Conservation (phyloP, 2,329 filamentous ascomycete genomes). For the Calonectria pauciramosa region DNA sequence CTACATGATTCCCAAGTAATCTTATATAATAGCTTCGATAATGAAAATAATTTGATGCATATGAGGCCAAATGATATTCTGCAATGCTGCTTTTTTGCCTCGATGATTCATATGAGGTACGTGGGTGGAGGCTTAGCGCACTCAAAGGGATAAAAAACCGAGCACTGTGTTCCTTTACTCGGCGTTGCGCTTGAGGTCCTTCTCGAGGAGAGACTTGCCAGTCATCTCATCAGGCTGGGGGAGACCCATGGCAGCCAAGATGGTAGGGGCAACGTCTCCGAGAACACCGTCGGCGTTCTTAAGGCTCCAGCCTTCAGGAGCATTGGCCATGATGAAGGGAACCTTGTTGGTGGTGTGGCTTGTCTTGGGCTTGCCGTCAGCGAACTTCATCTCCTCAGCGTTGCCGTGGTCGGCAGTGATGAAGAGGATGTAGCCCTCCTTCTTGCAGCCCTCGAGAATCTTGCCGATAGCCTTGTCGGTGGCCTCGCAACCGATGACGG, state of each 20-base stretch:
- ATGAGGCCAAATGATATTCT: no score
- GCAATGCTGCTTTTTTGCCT: no score
- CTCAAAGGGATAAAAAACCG: not conserved
- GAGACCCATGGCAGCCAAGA: constrained; percentile 92
- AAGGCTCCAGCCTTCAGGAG: constrained; percentile 88
- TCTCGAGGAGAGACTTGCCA: constrained; percentile 85
- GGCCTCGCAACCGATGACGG: constrained; percentile 84
- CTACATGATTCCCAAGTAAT: no score
- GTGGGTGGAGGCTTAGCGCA: no score
- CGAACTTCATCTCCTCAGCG: constrained; percentile 98
- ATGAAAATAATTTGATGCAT: no score
- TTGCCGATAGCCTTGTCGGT: constrained; percentile 95
- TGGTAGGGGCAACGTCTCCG: constrained; percentile 95
- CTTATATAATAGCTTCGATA: no score
- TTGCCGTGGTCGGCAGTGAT: constrained; percentile 98
- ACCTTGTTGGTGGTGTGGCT: constrained; percentile 98
- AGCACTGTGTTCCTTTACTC: constrained; percentile 34
- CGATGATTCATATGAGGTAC: no score
- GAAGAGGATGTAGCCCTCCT: constrained; percentile 93
- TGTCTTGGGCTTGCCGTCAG: constrained; percentile 96
- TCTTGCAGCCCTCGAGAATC: constrained; percentile 94
- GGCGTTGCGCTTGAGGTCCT: constrained; percentile 64
- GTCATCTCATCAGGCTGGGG: constrained; percentile 94
- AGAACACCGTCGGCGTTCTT: constrained; percentile 90
- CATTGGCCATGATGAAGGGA: constrained; percentile 98